Conservation (phyloP, 176 grass and related monocot species). For the Metroxylon sagu region DNA sequence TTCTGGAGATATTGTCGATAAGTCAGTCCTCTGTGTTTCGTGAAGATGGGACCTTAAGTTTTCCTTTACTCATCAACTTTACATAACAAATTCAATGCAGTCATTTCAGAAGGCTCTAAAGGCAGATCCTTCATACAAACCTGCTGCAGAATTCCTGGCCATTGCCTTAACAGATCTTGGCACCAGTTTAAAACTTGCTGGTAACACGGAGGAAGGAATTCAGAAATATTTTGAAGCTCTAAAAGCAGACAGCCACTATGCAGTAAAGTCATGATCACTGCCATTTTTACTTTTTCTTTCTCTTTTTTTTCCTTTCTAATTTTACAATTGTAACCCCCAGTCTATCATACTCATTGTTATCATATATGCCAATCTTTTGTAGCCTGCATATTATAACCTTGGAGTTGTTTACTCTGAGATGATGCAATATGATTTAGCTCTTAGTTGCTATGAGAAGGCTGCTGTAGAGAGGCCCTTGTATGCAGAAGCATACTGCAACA, state of each 20-base stretch:
- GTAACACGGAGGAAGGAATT: conserved; percentile 93
- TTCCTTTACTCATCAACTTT: conserved; percentile 21
- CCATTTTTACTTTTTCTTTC: background rate
- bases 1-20: too few species aligned
- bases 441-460: conserved; percentile 97
- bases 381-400: conserved; percentile 99
- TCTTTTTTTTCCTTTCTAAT: background rate
- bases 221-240: conserved; percentile 95
- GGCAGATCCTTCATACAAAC: conserved; percentile 86
- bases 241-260: conserved; percentile 82
- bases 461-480: conserved; percentile 87
- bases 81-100: conserved; percentile 29
- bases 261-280: conserved; percentile 40
- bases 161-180: conserved; percentile 98
- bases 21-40: too few species aligned
- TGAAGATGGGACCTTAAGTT: background rate
- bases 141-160: conserved; percentile 74
- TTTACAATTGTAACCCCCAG: too few species aligned
- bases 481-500: conserved; percentile 96
- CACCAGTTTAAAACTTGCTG: conserved; percentile 89
- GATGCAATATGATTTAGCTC: conserved; percentile 92
- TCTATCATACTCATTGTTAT: too few species aligned
- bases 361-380: conserved; percentile 5
- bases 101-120: conserved; percentile 75
- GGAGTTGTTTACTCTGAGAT: conserved; percentile 98